Evolutionary conservation across 2,329 filamentous ascomycete genomes (phyloP).

Genomic region (Periconia digitata): DNA sequence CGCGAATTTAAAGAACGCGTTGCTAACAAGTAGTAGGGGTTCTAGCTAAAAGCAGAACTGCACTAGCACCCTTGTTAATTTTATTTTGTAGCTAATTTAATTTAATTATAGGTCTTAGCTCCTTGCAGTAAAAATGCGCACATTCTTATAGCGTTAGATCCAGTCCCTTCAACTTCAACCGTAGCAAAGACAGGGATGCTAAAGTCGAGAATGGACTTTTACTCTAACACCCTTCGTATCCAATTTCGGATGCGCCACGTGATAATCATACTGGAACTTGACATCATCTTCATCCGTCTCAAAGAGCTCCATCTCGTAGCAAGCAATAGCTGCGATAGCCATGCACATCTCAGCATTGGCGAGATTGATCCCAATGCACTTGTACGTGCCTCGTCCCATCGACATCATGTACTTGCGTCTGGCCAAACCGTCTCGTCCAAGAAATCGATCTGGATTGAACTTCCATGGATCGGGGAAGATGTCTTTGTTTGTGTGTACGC

Average conservation of each 20-base stretch:
- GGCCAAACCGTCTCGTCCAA: conserved; percentile 3
- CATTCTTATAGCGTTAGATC: too few relatives aligned
- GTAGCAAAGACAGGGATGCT: too few relatives aligned
- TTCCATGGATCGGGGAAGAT: neutral
- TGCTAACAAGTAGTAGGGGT: too few relatives aligned
- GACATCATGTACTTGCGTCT: conserved; percentile 3
- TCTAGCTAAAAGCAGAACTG: too few relatives aligned
- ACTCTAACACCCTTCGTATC: conserved; percentile 1
- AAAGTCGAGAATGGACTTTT: too few relatives aligned
- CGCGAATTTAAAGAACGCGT: too few relatives aligned
- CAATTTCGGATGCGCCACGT: neutral
- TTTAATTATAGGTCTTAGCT: too few relatives aligned
- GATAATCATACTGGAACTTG: neutral
- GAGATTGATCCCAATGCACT: conserved; percentile 6
- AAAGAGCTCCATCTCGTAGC: conserved; percentile 2
- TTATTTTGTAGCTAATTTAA: too few relatives aligned
- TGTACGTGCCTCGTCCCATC: conserved; percentile 1
- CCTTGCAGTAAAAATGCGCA: too few relatives aligned
- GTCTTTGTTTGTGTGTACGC: too few relatives aligned
- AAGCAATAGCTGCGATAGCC: conserved; percentile 1
- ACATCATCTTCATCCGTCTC: conserved; percentile 1
- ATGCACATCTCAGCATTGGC: conserved; percentile 6
- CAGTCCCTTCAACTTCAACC: too few relatives aligned
- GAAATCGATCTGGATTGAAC: conserved; percentile 28
- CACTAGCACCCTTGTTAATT: too few relatives aligned